Percentiles rank a stretch among this genome's conserved stretches.
Evolutionary conservation across 2,329 filamentous ascomycete species (phyloP).

Genomic region (Aspergillus ochraceoroseus): DNA sequence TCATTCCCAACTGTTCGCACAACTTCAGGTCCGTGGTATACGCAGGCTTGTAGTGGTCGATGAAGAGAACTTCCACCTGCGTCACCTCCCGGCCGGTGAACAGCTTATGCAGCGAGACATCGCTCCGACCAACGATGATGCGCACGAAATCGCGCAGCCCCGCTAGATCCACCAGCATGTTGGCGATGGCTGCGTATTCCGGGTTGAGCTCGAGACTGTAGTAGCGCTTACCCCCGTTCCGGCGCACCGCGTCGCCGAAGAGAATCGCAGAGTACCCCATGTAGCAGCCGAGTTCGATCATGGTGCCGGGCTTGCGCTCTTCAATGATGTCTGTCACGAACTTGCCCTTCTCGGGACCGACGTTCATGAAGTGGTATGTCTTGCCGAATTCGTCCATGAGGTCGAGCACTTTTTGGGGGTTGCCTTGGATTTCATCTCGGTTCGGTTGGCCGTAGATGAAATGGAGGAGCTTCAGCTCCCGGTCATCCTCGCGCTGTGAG

Average conservation of each 20-base stretch:
- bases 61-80: constrained; percentile 66
- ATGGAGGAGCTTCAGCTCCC: constrained; percentile 68
- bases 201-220: constrained; percentile 69
- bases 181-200: constrained; percentile 66
- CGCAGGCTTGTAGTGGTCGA: constrained; percentile 75
- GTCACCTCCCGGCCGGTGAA: constrained; percentile 51
- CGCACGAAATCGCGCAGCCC: constrained; percentile 66
- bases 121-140: constrained; percentile 65
- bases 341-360: constrained; percentile 68
- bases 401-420: constrained; percentile 59
- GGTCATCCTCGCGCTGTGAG: constrained; percentile 56
- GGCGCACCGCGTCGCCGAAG: constrained; percentile 62
- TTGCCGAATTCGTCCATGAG: constrained; percentile 67
- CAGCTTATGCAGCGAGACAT: constrained; percentile 60
- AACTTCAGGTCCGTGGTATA: constrained; percentile 72
- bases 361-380: constrained; percentile 72
- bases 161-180: constrained; percentile 65
- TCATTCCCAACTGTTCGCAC: constrained; percentile 64
- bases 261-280: constrained; percentile 76
- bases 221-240: constrained; percentile 61
- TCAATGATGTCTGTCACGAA: constrained; percentile 66
- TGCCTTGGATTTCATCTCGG: constrained; percentile 59
- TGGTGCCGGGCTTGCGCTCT: constrained; percentile 60
- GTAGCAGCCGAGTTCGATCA: constrained; percentile 78
- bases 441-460: constrained; percentile 61